Base-by-base conservation (phyloP, 768 basidiomycete species). In the Mrakia blollopis region DNA sequence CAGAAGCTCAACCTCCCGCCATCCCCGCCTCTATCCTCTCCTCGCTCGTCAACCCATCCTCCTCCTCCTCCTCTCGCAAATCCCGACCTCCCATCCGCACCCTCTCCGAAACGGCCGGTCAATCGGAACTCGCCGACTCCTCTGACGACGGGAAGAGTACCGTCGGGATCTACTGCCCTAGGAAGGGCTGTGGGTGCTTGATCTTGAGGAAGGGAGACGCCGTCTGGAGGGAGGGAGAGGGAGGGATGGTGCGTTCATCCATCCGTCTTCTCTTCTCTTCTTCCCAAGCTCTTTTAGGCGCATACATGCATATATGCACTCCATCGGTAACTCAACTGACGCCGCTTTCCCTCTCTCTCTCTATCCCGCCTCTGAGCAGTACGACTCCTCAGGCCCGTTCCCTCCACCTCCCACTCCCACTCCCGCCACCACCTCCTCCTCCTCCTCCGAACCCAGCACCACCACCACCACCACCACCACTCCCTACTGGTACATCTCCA, bases 151-250 rank as follows among this genome's bases (percentile, higher is more conserved):
- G 72, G 21, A 75, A 73, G 52, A 82, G 82, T 73, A 71, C 16
- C 23, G 73, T 79, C 25, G 79, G 76, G 74, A 80, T 84, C 41
- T 82, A 83, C 76, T 84, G 84, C 74, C 79, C 80, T 6, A 78
- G 83, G 32, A 78, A 82, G 35, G 81, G 79, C 47, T 84, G 84
- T 75, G 80, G 80, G 18, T 82, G 82, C 78, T 25, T 81, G 30
- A 81, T 84, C 23, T 69, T 84, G 14, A 63, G 76, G 23, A 75
- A 75, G 7, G 81, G 81, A 7, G 81, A 80, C 2, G 82, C 78
- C 2, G 77, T 80, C 44, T 79, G 76, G 76, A 78, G 80, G 7
- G 75, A 79, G 35, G 76, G 78, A 14, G 75, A 79, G 65, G 74
- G 54, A 10, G 77, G 75, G 13, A 74, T 81, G 32, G 83, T 83